Conservation (phyloP, 2,329 filamentous ascomycete genomes). For the Cordyceps tenuipes region DNA sequence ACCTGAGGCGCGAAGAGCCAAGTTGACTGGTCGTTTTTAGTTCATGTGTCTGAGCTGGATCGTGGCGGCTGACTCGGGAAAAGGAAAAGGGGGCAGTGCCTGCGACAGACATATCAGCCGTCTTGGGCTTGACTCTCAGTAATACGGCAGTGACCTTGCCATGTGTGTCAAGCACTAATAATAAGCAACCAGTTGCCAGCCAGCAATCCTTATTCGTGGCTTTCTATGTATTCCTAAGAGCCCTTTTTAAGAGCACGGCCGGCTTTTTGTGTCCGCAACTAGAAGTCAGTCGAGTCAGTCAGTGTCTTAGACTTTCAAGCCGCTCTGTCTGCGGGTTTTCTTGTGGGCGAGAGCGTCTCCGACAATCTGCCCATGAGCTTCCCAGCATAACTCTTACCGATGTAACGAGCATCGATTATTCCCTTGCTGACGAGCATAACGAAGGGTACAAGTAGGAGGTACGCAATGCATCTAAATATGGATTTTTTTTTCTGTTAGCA, state of each 20-base stretch:
- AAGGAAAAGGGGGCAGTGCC: background rate
- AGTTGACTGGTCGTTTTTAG: background rate
- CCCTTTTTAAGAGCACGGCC: background rate
- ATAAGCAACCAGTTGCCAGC: background rate
- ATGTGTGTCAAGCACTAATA: background rate
- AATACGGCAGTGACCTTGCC: too few species aligned
- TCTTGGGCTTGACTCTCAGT: too few species aligned
- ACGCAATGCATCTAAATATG: background rate
- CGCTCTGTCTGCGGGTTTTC: background rate
- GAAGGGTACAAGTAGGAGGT: background rate
- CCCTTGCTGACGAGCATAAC: background rate
- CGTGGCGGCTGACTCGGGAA: background rate
- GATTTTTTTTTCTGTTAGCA: background rate
- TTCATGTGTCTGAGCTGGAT: conserved; percentile 1
- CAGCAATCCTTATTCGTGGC: too few species aligned
- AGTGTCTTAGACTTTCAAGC: background rate
- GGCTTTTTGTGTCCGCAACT: too few species aligned
- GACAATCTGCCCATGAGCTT: background rate
- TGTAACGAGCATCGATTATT: background rate
- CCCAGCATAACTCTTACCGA: background rate
- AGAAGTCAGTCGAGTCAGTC: background rate
- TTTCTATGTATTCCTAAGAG: background rate
- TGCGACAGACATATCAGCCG: too few species aligned
- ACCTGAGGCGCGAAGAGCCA: background rate
- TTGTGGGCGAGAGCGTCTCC: background rate